Evolutionary conservation across 192 early-diverging fungal genomes (phyloP), one percentile per base, ranked within the genome.

Genomic region (Gigaspora rosea): DNA sequence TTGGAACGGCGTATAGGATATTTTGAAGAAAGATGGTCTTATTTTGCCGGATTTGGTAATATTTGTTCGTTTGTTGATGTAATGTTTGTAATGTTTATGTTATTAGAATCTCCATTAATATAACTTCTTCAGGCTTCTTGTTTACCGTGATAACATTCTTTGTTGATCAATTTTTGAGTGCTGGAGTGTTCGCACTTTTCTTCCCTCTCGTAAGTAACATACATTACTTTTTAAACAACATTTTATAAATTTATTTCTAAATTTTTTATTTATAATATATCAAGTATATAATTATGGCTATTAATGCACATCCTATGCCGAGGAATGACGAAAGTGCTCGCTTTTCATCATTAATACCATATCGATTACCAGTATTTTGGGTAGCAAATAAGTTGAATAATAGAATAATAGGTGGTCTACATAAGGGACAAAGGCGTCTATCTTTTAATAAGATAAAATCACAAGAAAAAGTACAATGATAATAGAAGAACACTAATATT

Each of bases 31-130:
- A 79, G 79, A 10, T 91, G 87, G 89, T 79, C 84, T 20, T 91
- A 91, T 62, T 91, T 90, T 81, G 51, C 82, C 18, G 90, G 90
- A 49, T 91, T 91, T 78, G 89, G 89, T 90, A 78, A 57, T 27
- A 22, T 6, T 27, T 35, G 36, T n/a, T 47, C 16, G 12, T 49
- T n/a, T 69, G 35, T 54, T n/a, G 51, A 27, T 54, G 10, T 54
- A 51, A 54, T n/a, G n/a, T n/a, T n/a, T n/a, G n/a, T n/a, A n/a
- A n/a, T 36, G 12, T 52, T 35, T 54, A 5, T 54, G 15, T 51
- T 71, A 10, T 68, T 48, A 49, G 35, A 46, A 51, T 56, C 4
- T 18, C 2, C 12, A 56, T 56, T 56, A 13, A 18, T 56, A 15
- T 18, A 11, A 18, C 4, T 18, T 56, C 18, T 15, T 18, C 15